A percentile compares a stretch with the other conserved stretches of the same genome.
These are phyloP conservation scores for Antarctomyces pellizariae DNA, from an alignment of 495 filamentous ascomycete species.

Conservation along the genomic window DNA sequence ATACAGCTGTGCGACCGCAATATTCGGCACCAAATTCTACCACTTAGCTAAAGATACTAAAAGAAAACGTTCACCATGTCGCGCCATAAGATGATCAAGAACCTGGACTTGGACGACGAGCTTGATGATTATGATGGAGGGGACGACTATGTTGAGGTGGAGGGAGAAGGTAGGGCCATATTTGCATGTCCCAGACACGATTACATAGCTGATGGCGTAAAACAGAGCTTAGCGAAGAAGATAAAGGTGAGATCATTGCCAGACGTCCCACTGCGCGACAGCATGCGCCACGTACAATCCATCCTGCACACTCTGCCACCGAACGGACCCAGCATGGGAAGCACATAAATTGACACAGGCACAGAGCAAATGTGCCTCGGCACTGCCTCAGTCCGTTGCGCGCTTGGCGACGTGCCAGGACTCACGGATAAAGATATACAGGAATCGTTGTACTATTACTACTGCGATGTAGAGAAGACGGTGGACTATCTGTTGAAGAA, in stretches of 20 bases:
- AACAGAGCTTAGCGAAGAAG: slow-evolving; percentile 32
- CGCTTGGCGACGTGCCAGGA: slow-evolving; percentile 27
- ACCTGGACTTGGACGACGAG: slow-evolving; percentile 34
- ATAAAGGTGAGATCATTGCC: slow-evolving; percentile 22
- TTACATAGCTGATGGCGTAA: slow-evolving; percentile 1
- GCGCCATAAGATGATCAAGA: slow-evolving; percentile 33
- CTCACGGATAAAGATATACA: slow-evolving; percentile 52
- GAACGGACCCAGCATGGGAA: slow-evolving; percentile 7
- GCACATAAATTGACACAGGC: slow-evolving; percentile 2
- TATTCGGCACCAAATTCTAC: too few species aligned
- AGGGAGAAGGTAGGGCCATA: slow-evolving; percentile 2
- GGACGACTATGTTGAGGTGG: slow-evolving; percentile 17
- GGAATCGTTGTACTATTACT: slow-evolving; percentile 87
- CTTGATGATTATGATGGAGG: slow-evolving; percentile 35
- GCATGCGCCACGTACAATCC: slow-evolving; percentile 2
- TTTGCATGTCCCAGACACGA: slow-evolving; percentile 3
- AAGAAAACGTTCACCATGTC: slow-evolving; percentile 32
- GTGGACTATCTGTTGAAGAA: slow-evolving; percentile 44
- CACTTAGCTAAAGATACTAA: too few species aligned
- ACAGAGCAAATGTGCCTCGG: slow-evolving; percentile 32
- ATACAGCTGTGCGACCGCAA: too few species aligned
- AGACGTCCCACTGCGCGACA: background rate
- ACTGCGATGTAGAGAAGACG: slow-evolving; percentile 72
- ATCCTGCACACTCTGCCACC: slow-evolving; percentile 1
- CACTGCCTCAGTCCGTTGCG: slow-evolving; percentile 27